Base-by-base conservation (phyloP, 1,284 basidiomycete species). In the Ceratorhiza oryzae-sativae region DNA sequence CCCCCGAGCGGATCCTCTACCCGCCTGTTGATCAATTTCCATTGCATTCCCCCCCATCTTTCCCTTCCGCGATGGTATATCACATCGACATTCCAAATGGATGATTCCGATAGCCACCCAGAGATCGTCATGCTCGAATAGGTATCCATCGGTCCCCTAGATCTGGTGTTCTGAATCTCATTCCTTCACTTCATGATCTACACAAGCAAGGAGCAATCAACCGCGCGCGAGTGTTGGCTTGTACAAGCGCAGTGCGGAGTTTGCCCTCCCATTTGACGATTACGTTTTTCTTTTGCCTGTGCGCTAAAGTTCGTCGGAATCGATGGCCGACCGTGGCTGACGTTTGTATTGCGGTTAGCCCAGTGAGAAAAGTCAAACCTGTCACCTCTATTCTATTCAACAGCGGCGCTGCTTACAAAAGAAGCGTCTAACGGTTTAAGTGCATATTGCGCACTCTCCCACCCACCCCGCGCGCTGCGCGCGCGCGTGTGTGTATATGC, bases 391-490 rank as follows among this genome's bases (percentile, higher is more conserved):
- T 45, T 45, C 42, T 18, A 25, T 49, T n/a, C n/a, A n/a, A 46
- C 13, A 46, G 42, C 42, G 15, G 20, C 20, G 48, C 20, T 49
- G 48, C 27, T 49, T 49, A n/a, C 48, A 49, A n/a, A n/a, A n/a
- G 48, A 49, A 49, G 53, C 8, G 8, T 34, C 53, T 56, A 56
- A 56, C 53, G 53, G 18, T 30, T n/a, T 56, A 56, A 5, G 25
- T 27, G 18, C 36, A 56, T 34, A 56, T 56, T 56, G 53, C 53
- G 53, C 27, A 15, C 30, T 8, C 36, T 27, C n/a, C n/a, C n/a
- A n/a, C n/a, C n/a, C n/a, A n/a, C n/a, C n/a, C n/a, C n/a, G n/a
- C n/a, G n/a, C n/a, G n/a, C n/a, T n/a, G n/a, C n/a, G n/a, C n/a
- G n/a, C n/a, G n/a, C n/a, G n/a, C n/a, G n/a, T n/a, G n/a, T n/a